phyloP scores from a whole-genome alignment of 108 stramenopile genomes.

The Pseudonitzschia delicatissima region DNA sequence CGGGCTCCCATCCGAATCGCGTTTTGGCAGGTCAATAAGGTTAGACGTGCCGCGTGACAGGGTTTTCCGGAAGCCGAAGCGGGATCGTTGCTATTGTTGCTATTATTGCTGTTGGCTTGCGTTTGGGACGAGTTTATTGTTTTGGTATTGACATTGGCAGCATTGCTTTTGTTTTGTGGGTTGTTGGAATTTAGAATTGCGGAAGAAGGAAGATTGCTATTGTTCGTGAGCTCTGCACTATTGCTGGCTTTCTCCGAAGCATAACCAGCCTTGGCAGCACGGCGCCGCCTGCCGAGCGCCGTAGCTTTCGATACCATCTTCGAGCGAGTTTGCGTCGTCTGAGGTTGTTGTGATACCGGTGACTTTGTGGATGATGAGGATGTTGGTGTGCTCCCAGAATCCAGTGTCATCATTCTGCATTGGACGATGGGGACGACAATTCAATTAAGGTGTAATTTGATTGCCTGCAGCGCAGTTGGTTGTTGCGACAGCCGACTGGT shows the following conservation, averaged over 20 bases:
- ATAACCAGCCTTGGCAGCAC: slow-evolving; percentile 48
- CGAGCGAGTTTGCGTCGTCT: not conserved
- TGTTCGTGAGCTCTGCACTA: slow-evolving; percentile 32
- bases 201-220: slow-evolving; percentile 26
- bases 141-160: not conserved
- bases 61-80: slow-evolving; percentile 35
- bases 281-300: slow-evolving; percentile 36
- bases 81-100: slow-evolving; percentile 13
- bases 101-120: not conserved
- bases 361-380: not conserved
- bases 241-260: slow-evolving; percentile 24
- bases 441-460: too few relatives aligned
- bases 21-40: slow-evolving; percentile 61
- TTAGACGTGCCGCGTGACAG: slow-evolving; percentile 55
- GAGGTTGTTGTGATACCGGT: not conserved
- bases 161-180: not conserved
- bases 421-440: too few relatives aligned
- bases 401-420: slow-evolving; percentile 13
- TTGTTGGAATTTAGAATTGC: not conserved
- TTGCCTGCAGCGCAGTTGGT: too few relatives aligned
- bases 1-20: slow-evolving; percentile 64
- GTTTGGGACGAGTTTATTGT: not conserved
- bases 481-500: too few relatives aligned
- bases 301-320: slow-evolving; percentile 6
- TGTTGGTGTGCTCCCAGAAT: not conserved